Percentiles rank a stretch among this genome's conserved stretches.
These are phyloP conservation scores for Plectosphaerella cucumerina DNA, from an alignment of 2,329 filamentous ascomycete species.

Conservation along the genomic window DNA sequence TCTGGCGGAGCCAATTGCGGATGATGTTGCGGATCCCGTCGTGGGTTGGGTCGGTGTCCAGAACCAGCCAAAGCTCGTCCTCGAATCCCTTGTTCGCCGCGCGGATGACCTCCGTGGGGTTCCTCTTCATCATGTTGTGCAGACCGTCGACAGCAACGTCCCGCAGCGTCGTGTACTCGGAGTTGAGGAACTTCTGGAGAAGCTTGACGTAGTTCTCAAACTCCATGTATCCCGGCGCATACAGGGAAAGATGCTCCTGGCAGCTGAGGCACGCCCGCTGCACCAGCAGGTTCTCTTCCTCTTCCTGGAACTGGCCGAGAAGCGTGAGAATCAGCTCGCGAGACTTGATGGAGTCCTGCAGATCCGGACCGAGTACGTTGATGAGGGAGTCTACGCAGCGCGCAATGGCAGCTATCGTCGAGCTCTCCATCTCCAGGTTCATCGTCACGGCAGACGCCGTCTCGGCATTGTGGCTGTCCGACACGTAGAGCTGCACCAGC, in stretches of 20 bases:
- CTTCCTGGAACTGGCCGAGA: slow-evolving; percentile 75
- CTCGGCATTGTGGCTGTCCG: slow-evolving; percentile 87
- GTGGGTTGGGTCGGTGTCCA: slow-evolving; percentile 74
- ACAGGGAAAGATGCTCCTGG: slow-evolving; percentile 85
- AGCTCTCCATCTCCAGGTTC: slow-evolving; percentile 82
- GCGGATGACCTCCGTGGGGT: slow-evolving; percentile 76
- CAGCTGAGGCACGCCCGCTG: slow-evolving; percentile 77
- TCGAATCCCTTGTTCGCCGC: slow-evolving; percentile 77
- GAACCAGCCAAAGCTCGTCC: slow-evolving; percentile 84
- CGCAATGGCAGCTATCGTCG: slow-evolving; percentile 77
- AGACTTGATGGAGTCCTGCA: slow-evolving; percentile 90
- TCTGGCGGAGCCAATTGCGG: slow-evolving; percentile 89
- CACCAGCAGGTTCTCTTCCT: slow-evolving; percentile 61
- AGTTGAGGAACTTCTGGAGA: slow-evolving; percentile 73
- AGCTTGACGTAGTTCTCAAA: slow-evolving; percentile 79
- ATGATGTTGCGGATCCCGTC: slow-evolving; percentile 83
- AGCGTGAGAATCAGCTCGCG: slow-evolving; percentile 86
- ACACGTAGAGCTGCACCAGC: slow-evolving; percentile 87
- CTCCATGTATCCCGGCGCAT: slow-evolving; percentile 82
- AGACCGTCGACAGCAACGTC: slow-evolving; percentile 83
- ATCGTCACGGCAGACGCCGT: slow-evolving; percentile 76
- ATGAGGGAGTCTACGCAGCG: slow-evolving; percentile 92
- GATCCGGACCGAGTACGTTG: slow-evolving; percentile 90
- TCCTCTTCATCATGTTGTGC: slow-evolving; percentile 91
- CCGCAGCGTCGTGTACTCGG: slow-evolving; percentile 63